These are phyloP conservation scores for Westerdykella ornata DNA, from an alignment of 2,329 filamentous ascomycete species.

Conservation along the genomic window DNA sequence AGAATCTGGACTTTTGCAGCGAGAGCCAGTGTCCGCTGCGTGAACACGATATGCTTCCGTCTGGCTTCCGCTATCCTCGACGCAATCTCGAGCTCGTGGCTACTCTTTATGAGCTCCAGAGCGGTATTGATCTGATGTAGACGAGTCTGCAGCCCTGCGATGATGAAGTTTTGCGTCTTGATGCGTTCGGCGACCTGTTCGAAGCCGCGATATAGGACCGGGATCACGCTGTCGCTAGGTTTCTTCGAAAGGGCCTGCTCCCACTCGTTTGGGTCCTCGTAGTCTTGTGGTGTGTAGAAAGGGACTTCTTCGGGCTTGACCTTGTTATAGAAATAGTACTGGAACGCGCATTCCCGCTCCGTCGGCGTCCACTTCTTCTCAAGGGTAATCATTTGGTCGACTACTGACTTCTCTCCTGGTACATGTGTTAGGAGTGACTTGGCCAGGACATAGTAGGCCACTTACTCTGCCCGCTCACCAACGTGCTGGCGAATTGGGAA, in stretches of 20 bases:
- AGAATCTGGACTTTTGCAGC: slow-evolving; percentile 75
- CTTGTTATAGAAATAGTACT: slow-evolving; percentile 82
- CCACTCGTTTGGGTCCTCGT: slow-evolving; percentile 73
- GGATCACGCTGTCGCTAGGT: slow-evolving; percentile 68
- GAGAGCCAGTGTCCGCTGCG: slow-evolving; percentile 65
- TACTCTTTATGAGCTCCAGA: slow-evolving; percentile 63
- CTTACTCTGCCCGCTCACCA: slow-evolving; percentile 27
- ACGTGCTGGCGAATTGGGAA: slow-evolving; percentile 22
- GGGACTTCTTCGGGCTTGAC: slow-evolving; percentile 68
- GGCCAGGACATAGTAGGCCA: background rate
- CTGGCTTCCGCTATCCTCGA: slow-evolving; percentile 67
- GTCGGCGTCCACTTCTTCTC: slow-evolving; percentile 67
- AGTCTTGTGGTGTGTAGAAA: slow-evolving; percentile 63
- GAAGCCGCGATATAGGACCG: slow-evolving; percentile 69
- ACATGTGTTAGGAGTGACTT: slow-evolving; percentile 9
- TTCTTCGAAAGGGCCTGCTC: slow-evolving; percentile 77
- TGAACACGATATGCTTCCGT: slow-evolving; percentile 64
- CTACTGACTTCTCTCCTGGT: slow-evolving; percentile 62
- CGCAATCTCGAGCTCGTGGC: slow-evolving; percentile 69
- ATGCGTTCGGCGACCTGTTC: slow-evolving; percentile 64
- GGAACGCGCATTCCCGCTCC: slow-evolving; percentile 64
- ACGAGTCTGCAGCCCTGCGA: slow-evolving; percentile 62
- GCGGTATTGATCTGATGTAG: slow-evolving; percentile 74
- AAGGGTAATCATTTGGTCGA: slow-evolving; percentile 66
- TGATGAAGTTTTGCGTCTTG: slow-evolving; percentile 62